Base-by-base conservation (phyloP, 2,329 filamentous ascomycete genomes). In the Aspergillus pseudoglaucus region DNA sequence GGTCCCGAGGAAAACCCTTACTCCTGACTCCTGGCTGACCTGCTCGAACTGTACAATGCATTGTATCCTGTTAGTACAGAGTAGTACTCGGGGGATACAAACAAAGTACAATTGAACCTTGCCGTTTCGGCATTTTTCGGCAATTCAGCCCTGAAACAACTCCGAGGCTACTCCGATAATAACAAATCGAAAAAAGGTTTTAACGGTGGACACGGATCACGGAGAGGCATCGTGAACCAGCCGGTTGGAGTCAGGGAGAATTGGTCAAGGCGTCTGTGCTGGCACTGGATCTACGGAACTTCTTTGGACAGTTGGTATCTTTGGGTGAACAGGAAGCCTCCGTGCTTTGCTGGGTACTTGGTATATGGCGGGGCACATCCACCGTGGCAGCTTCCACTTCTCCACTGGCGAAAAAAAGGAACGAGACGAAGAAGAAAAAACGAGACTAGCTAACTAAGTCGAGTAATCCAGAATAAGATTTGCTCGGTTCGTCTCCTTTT, bases 181-280 rank as follows among this genome's bases (percentile, higher is more conserved):
- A 17, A 20, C 15, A 12, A 20, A 39, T 6, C 15, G 17, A 39
- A 20, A 20, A 20, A 20, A 39, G 18, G 37, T 15, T 38, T 39
- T 20, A 39, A 39, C 37, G 37, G 37, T 39, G 37, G 37, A 39
- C 37, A 39, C 37, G 37, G 37, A 39, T 39, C 37, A 39, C 37
- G 10, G n/a, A 20, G 37, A 39, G 37, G 37, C 37, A 39, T 39
- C 33, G 33, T 17, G 17, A 20, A 15, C 37, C 37, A 20, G 37
- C 37, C 10, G 37, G 10, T 20, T 39, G 37, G 37, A 18, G 17
- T 8, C 17, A 17, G 37, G 37, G 37, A 39, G 17, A 39, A 8
- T 39, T 17, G 37, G 37, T 18, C 37, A 39, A 3, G 10, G 37
- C 33, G 33, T 18, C 17, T 18, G 33, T 37, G 25, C 33, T n/a